Conservation (phyloP, 768 basidiomycete species). For the Russula lepida region DNA sequence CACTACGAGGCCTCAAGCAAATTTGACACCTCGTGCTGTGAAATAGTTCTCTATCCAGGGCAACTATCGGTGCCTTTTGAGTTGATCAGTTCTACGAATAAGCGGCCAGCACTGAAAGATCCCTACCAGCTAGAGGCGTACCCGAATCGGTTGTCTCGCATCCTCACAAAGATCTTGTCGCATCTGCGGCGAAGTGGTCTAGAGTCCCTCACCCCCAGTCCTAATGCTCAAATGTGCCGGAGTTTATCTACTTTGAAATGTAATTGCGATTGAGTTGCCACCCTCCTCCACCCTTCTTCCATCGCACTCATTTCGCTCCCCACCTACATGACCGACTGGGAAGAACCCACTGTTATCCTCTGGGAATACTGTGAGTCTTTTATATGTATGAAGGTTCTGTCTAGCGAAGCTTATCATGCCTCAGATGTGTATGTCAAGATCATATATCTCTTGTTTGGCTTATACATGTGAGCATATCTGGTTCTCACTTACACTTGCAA, state of each 20-base stretch:
- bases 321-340: background rate
- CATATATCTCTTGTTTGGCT: slow-evolving; percentile 3
- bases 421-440: background rate
- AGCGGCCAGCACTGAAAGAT: no score
- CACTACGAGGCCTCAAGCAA: no score
- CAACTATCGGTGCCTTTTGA: no score
- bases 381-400: background rate
- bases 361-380: background rate
- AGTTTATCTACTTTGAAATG: background rate
- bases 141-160: no score
- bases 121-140: no score
- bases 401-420: background rate
- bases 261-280: background rate
- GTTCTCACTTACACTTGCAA: background rate
- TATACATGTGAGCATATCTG: slow-evolving; percentile 7
- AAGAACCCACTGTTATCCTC: background rate
- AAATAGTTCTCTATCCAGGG: no score
- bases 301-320: background rate
- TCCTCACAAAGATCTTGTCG: background rate
- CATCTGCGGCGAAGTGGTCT: background rate
- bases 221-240: background rate
- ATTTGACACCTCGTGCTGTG: no score
- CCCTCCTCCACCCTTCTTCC: background rate
- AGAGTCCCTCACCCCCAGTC: no score
- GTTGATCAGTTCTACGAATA: no score